Percentiles rank a stretch among this genome's conserved stretches.
phyloP scores from a whole-genome alignment of 1,284 basidiomycete species.

The Mrakiaceae sp. region DNA sequence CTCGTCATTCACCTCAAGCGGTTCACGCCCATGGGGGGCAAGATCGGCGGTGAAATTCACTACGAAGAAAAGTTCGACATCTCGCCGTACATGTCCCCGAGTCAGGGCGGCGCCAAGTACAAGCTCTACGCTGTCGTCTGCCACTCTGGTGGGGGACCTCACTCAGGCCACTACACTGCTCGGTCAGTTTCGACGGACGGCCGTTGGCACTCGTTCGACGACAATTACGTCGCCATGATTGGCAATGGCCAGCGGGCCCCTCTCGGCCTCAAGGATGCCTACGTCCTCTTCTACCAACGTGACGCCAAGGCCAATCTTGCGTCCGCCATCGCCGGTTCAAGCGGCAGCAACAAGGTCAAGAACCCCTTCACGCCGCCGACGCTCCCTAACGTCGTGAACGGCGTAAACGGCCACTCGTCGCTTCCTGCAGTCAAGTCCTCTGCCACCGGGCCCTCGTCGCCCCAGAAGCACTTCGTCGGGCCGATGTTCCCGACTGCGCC shows the following conservation, averaged over 20 bases:
- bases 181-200: conserved; percentile 63
- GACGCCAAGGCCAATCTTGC: conserved; percentile 48
- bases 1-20: conserved; percentile 95
- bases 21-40: conserved; percentile 80
- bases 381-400: not conserved
- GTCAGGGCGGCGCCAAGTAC: conserved; percentile 60
- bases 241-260: conserved; percentile 33
- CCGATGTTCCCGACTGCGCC: no score
- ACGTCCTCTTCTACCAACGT: conserved; percentile 83
- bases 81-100: conserved; percentile 71
- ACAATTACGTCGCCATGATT: conserved; percentile 45
- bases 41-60: conserved; percentile 63
- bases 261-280: conserved; percentile 66
- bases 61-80: conserved; percentile 74
- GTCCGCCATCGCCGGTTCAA: not conserved
- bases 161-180: conserved; percentile 93
- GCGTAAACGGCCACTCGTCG: not conserved
- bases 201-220: conserved; percentile 95
- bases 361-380: conserved; percentile 1
- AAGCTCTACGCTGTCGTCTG: conserved; percentile 83
- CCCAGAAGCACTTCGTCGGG: not conserved
- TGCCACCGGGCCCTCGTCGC: no score
- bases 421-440: no score
- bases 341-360: not conserved
- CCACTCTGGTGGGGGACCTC: conserved; percentile 83